phyloP scores from a whole-genome alignment of 768 basidiomycete genomes.

The Amanita polypyramis region DNA sequence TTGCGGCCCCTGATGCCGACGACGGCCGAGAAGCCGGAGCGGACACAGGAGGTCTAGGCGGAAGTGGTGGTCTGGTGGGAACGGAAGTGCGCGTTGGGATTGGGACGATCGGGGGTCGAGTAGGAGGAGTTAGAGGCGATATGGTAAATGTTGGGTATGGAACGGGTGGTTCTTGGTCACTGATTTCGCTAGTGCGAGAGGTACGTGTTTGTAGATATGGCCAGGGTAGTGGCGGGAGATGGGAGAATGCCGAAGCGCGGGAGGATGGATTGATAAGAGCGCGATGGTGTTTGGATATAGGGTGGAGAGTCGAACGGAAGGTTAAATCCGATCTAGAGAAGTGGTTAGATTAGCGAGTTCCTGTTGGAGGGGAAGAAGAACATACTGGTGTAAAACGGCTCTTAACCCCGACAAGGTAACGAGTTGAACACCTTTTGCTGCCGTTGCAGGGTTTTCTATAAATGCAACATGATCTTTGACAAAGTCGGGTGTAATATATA shows the following conservation, averaged over 20 bases:
- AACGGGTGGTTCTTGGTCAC: slow-evolving; percentile 24
- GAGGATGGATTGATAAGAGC: slow-evolving; percentile 25
- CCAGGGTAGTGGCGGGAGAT: slow-evolving; percentile 47
- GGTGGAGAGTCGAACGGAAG: slow-evolving; percentile 33
- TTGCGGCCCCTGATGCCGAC: not conserved
- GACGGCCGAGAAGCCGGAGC: slow-evolving; percentile 9
- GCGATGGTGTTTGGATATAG: slow-evolving; percentile 29
- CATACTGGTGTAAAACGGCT: slow-evolving; percentile 56
- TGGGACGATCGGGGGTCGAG: slow-evolving; percentile 25
- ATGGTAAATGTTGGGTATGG: slow-evolving; percentile 19
- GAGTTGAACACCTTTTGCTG: slow-evolving; percentile 28
- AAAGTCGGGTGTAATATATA: slow-evolving; percentile 53
- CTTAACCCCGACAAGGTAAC: slow-evolving; percentile 80
- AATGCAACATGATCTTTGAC: slow-evolving; percentile 77
- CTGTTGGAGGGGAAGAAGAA: slow-evolving; percentile 7
- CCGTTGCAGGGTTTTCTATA: slow-evolving; percentile 32
- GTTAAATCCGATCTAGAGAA: slow-evolving; percentile 26
- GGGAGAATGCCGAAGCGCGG: slow-evolving; percentile 21
- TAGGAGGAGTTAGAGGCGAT: slow-evolving; percentile 15
- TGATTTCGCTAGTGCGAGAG: not conserved
- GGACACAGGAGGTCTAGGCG: slow-evolving; percentile 29
- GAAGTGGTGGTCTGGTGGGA: slow-evolving; percentile 26
- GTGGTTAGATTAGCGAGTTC: too few relatives aligned
- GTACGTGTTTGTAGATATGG: slow-evolving; percentile 24
- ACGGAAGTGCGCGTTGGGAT: slow-evolving; percentile 34